Evolutionary conservation across 2,329 filamentous ascomycete genomes (phyloP).

Genomic region (Elsinoe australis): DNA sequence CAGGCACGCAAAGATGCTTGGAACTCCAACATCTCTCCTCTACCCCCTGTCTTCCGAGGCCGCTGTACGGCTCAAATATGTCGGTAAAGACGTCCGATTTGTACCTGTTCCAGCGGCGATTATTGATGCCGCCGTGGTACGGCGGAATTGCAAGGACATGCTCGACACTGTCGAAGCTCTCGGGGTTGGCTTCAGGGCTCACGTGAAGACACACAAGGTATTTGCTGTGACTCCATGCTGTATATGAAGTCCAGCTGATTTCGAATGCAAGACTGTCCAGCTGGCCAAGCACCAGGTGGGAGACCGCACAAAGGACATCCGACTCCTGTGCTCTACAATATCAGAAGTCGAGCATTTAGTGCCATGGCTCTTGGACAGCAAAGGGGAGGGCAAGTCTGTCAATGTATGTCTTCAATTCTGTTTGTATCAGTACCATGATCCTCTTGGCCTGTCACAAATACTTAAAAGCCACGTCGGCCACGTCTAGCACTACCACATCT

Average conservation of each 20-base stretch:
- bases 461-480: no score
- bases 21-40: conserved; percentile 24
- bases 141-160: conserved; percentile 64
- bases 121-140: conserved; percentile 58
- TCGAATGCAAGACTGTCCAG: conserved; percentile 50
- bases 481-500: no score
- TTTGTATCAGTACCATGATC: not conserved
- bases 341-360: conserved; percentile 62
- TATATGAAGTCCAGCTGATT: not conserved
- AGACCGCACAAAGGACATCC: conserved; percentile 42
- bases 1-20: no score
- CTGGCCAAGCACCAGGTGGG: conserved; percentile 65
- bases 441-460: no score
- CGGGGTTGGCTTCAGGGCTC: conserved; percentile 61
- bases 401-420: conserved; percentile 42
- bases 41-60: conserved; percentile 30
- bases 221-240: not conserved
- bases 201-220: conserved; percentile 80
- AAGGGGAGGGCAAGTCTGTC: conserved; percentile 45
- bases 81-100: conserved; percentile 54
- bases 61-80: conserved; percentile 37
- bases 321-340: conserved; percentile 67
- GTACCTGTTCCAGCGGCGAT: conserved; percentile 60
- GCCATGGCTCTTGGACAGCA: conserved; percentile 53
- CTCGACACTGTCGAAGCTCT: conserved; percentile 54